A percentile compares a stretch with the other conserved stretches of the same genome.
phyloP scores from a whole-genome alignment of 345 rosid genomes.

The Melastoma malabathricum region DNA sequence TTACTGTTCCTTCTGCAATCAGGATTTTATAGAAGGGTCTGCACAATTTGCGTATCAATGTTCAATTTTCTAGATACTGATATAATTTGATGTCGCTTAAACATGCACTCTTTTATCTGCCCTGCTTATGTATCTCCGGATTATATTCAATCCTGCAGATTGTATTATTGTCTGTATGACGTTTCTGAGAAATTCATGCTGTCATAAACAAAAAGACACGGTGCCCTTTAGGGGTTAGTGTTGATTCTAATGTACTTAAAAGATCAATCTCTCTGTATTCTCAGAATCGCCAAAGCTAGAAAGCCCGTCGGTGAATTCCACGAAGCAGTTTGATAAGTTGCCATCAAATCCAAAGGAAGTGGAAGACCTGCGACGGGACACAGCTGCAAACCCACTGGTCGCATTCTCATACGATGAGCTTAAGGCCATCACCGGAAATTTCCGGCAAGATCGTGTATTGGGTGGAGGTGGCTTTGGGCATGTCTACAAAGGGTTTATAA shows the following conservation, averaged over 20 bases:
- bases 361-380: conserved; percentile 74
- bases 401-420: conserved; percentile 77
- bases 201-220: background rate
- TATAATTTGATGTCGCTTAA: background rate
- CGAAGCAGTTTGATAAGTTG: conserved; percentile 37
- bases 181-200: too few relatives aligned
- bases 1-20: conserved; percentile 2
- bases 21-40: background rate
- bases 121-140: too few relatives aligned
- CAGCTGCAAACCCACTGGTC: conserved; percentile 65
- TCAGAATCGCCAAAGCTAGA: conserved; percentile 56
- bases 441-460: conserved; percentile 80
- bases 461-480: conserved; percentile 98
- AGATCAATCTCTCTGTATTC: conserved; percentile 2
- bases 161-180: too few relatives aligned
- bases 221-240: background rate
- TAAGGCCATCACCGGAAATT: conserved; percentile 56
- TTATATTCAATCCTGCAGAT: too few relatives aligned
- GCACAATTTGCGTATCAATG: background rate
- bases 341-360: conserved; percentile 96
- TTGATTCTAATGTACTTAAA: conserved; percentile 4
- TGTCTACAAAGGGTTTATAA: conserved; percentile 76
- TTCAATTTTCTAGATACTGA: background rate
- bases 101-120: too few relatives aligned
- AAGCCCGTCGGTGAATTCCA: conserved; percentile 24